Evolutionary conservation across 2,329 filamentous ascomycete genomes (phyloP).

Genomic region (Hymenoscyphus fraxineus): DNA sequence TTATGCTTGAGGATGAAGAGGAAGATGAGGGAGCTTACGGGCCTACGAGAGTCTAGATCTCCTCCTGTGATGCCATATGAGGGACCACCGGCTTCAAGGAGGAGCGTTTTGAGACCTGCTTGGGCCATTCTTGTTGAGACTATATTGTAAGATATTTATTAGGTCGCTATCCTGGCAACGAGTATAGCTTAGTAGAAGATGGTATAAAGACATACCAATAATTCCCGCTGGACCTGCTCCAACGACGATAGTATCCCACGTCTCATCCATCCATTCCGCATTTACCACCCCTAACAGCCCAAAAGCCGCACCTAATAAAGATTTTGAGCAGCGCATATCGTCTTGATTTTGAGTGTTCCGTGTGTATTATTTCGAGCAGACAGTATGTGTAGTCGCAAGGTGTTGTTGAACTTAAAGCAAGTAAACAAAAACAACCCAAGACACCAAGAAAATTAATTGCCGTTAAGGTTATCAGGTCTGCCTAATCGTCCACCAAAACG

Average conservation of each 20-base stretch:
- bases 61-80: slow-evolving; percentile 49
- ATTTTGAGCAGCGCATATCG: not conserved
- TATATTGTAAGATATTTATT: not conserved
- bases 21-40: slow-evolving; percentile 21
- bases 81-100: slow-evolving; percentile 49
- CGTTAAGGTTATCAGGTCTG: no score
- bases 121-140: slow-evolving; percentile 47
- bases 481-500: no score
- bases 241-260: slow-evolving; percentile 41
- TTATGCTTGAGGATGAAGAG: not conserved
- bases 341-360: not conserved
- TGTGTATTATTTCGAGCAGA: not conserved
- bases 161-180: not conserved
- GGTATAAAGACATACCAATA: slow-evolving; percentile 32
- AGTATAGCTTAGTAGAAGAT: not conserved
- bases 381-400: not conserved
- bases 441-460: no score
- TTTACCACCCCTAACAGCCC: not conserved
- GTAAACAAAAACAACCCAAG: not conserved
- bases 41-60: slow-evolving; percentile 38
- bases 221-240: slow-evolving; percentile 52
- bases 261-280: slow-evolving; percentile 28
- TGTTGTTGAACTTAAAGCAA: not conserved
- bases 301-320: not conserved
- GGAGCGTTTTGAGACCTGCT: slow-evolving; percentile 47